Conservation (phyloP, 805 yeast genomes). For the Pichia exigua region DNA sequence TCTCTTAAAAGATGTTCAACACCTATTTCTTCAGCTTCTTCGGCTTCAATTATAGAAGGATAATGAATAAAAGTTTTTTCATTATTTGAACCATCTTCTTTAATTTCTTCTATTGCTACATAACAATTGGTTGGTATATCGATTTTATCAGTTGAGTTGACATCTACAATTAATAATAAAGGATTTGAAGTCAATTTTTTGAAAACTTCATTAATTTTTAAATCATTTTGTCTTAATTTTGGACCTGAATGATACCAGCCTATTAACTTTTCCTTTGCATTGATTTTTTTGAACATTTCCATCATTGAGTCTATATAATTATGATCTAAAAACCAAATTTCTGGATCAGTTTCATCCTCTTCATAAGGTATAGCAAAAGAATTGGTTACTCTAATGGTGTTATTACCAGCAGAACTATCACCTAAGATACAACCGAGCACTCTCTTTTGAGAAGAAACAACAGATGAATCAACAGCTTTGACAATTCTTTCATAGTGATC, state of each 20-base stretch:
- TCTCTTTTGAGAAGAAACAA: conserved; percentile 45
- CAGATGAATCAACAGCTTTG: conserved; percentile 29
- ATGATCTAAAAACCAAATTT: conserved; percentile 96
- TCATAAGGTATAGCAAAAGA: conserved; percentile 97
- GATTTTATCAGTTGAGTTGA: conserved; percentile 64
- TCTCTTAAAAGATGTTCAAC: conserved; percentile 94
- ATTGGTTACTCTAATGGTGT: conserved; percentile 65
- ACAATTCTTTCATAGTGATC: conserved; percentile 92
- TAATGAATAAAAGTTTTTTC: conserved; percentile 90
- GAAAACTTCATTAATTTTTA: conserved; percentile 85
- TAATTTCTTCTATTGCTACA: conserved; percentile 87
- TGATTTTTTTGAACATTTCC: conserved; percentile 95
- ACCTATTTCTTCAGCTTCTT: conserved; percentile 98
- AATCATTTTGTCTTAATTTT: conserved; percentile 76
- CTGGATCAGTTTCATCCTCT: conserved; percentile 86
- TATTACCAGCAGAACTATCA: conserved; percentile 43
- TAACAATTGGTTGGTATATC: conserved; percentile 97
- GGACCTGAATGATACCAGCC: conserved; percentile 99
- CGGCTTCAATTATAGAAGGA: conserved; percentile 90
- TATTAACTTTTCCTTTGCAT: conserved; percentile 89
- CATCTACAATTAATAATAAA: conserved; percentile 82
- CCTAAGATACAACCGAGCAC: conserved; percentile 95
- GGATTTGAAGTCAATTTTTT: conserved; percentile 78
- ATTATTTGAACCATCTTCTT: conserved; percentile 90
- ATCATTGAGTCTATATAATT: conserved; percentile 94